Evolutionary conservation across 1,284 basidiomycete genomes (phyloP).

Genomic region (Marasmius fiardii): DNA sequence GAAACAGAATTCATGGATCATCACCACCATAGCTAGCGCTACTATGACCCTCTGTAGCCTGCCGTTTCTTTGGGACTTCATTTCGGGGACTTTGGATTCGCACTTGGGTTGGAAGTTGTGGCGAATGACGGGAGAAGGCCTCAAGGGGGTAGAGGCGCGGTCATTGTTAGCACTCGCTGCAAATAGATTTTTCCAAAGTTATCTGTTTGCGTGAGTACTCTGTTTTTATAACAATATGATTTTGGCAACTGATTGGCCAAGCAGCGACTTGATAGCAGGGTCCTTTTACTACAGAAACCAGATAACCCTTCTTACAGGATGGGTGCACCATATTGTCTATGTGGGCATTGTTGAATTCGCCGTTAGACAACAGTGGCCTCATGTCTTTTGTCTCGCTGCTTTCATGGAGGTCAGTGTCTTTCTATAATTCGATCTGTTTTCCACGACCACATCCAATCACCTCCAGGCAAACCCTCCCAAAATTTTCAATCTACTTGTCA

Average conservation of each 20-base stretch:
- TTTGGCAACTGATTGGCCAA: not conserved
- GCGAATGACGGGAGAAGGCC: conserved; percentile 25
- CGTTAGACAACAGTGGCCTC: conserved; percentile 34
- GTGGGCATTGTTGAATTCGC: conserved; percentile 44
- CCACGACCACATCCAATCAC: no score
- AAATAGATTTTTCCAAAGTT: conserved; percentile 44
- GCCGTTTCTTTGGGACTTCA: conserved; percentile 43
- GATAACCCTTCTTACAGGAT: conserved; percentile 51
- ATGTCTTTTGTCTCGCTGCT: conserved; percentile 45
- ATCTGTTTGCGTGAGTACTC: conserved; percentile 37
- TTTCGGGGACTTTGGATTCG: conserved; percentile 8
- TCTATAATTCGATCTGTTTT: no score
- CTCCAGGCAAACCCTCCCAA: no score
- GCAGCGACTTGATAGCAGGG: conserved; percentile 36
- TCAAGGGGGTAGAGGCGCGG: conserved; percentile 23
- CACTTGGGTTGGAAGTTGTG: not conserved
- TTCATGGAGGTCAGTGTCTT: conserved; percentile 50
- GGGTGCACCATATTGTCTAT: conserved; percentile 58
- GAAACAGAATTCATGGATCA: conserved; percentile 51
- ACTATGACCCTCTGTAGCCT: conserved; percentile 44
- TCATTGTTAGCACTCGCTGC: conserved; percentile 21
- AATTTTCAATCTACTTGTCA: no score
- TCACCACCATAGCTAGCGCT: conserved; percentile 42
- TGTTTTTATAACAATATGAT: not conserved
- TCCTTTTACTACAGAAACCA: conserved; percentile 37